Base-by-base conservation (phyloP, 140 eudicot genomes). In the Erigeron philadelphicus region DNA sequence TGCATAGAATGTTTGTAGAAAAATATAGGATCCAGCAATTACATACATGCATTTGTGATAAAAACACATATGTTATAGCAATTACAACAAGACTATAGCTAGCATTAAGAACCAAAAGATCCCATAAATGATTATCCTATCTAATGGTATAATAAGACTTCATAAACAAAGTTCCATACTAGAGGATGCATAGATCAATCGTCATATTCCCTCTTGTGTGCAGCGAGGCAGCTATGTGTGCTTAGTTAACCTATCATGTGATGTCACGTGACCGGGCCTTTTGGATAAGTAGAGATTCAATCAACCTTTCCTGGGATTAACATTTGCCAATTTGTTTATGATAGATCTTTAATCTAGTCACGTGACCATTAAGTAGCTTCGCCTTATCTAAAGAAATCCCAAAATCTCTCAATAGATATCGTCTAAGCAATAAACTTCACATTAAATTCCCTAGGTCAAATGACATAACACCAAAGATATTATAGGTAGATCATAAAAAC, bases 1-100 rank as follows among this genome's bases (percentile, higher is more conserved):
- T 19, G 55, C 40, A 63, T 40, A 35, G 35, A 40, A 63, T 73
- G 77, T 63, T 61, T 48, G 70, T 53, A 42, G 43, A 40, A 73
- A 57, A 42, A 54, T n/a, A 64, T 54, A 38, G 17, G 8, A 60
- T 10, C 38, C 11, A 45, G 46, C 35, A 41, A 72, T 11, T 35
- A 10, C 12, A 31, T 31, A 31, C 17, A 68, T 16, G 73, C 50
- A 16, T 48, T 61, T 49, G 23, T 23, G 13, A 61, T 57, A 7
- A 21, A 21, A 21, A 71, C 38, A 18, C 12, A 70, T 13, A 71
- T 23, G 67, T 19, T 19, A 15, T 62, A 72, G 35, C 50, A 35
- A 38, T 9, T 67, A 11, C 50, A 50, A 10, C 15, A 12, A 10
- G 47, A 23, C 16, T 66, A 31, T 16, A 18, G 10, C 58, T 2